Conservation (phyloP, 2,329 filamentous ascomycete genomes). For the Cladorrhinum sp. region DNA sequence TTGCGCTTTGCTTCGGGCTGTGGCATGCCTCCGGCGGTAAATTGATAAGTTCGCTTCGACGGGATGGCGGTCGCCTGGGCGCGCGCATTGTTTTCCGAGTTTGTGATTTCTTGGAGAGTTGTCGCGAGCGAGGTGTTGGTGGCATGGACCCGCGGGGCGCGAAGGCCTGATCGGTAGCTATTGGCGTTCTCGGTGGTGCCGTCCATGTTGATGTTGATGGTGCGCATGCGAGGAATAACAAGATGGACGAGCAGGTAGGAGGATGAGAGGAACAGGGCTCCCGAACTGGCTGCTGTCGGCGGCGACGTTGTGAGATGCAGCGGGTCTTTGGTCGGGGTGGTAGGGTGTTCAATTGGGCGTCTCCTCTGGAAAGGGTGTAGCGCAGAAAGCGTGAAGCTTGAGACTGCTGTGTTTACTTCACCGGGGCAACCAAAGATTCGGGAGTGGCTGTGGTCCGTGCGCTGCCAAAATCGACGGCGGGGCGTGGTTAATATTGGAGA, state of each 20-base stretch:
- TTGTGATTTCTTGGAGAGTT: constrained; percentile 52
- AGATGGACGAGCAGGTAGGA: constrained; percentile 32
- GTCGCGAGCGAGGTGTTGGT: background rate
- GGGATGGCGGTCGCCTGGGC: constrained; percentile 42
- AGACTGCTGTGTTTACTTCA: constrained; percentile 22
- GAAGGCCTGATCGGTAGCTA: constrained; percentile 26
- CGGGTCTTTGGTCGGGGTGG: constrained; percentile 18
- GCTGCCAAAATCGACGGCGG: constrained; percentile 15
- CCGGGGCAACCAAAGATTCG: constrained; percentile 23
- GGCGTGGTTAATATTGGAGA: constrained; percentile 15
- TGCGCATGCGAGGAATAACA: constrained; percentile 29
- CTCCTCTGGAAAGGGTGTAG: constrained; percentile 25
- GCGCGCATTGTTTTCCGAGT: constrained; percentile 60
- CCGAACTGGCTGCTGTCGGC: constrained; percentile 31
- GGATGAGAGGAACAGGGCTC: constrained; percentile 39
- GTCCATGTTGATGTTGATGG: constrained; percentile 38
- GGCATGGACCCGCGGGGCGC: constrained; percentile 22
- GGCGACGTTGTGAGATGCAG: constrained; percentile 30
- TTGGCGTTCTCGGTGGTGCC: constrained; percentile 32
- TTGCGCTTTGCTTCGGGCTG: constrained; percentile 60
- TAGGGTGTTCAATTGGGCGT: constrained; percentile 21
- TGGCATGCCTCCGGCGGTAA: constrained; percentile 37
- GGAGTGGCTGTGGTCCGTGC: background rate
- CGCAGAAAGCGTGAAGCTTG: constrained; percentile 18
- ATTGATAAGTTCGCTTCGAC: constrained; percentile 45